phyloP scores from a whole-genome alignment of 208 protist genomes.

The Strigomonas galati region DNA sequence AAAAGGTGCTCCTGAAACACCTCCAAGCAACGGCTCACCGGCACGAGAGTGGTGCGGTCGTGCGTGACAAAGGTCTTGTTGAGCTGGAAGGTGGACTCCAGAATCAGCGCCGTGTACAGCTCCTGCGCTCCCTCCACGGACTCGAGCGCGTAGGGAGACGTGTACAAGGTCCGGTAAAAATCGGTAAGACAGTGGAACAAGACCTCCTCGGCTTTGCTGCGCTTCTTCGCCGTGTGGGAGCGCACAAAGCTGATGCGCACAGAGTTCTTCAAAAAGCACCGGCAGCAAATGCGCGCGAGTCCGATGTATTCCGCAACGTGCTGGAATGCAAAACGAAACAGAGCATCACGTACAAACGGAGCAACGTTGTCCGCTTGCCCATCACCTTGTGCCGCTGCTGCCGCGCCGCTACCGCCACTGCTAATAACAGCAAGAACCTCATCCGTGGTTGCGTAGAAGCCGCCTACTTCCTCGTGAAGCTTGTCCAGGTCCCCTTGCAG shows the following conservation, averaged over 20 bases:
- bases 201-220: constrained; percentile 39
- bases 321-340: not conserved
- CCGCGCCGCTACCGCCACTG: not conserved
- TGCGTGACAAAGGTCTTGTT: constrained; percentile 42
- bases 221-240: constrained; percentile 32
- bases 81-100: constrained; percentile 65
- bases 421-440: not conserved
- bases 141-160: constrained; percentile 36
- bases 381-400: not conserved
- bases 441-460: not conserved
- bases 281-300: constrained; percentile 55
- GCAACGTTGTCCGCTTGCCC: not conserved
- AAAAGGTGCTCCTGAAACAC: constrained; percentile 81
- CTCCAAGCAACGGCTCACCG: constrained; percentile 65
- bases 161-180: constrained; percentile 58
- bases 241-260: constrained; percentile 53
- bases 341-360: not conserved
- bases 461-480: not conserved
- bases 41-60: constrained; percentile 31
- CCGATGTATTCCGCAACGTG: not conserved
- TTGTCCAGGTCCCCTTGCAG: not conserved
- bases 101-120: constrained; percentile 67
- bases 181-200: constrained; percentile 58
- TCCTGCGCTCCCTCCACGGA: constrained; percentile 30
- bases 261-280: constrained; percentile 64